These are phyloP conservation scores for Syzygium aqueum DNA, from an alignment of 345 rosid genomes.

Conservation along the genomic window DNA sequence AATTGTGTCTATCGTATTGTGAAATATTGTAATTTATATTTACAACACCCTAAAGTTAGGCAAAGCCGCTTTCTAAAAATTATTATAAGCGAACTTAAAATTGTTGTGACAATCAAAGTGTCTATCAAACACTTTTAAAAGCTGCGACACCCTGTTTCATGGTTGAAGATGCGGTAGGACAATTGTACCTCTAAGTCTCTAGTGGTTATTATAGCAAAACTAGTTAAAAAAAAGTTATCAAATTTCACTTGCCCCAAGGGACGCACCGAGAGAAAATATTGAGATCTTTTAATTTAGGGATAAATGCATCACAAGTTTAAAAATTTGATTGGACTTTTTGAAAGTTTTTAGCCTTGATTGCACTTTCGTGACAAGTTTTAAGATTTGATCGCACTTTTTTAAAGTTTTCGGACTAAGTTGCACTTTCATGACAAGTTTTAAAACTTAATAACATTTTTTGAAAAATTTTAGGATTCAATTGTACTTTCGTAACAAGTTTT, in stretches of 20 bases:
- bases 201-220: not conserved
- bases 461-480: no score
- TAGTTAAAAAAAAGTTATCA: not conserved
- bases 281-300: not conserved
- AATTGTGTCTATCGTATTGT: not conserved
- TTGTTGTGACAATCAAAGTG: not conserved
- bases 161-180: not conserved
- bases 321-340: no score
- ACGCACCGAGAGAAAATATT: not conserved
- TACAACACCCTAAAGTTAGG: not conserved
- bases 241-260: not conserved
- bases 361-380: no score
- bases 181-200: not conserved
- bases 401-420: no score
- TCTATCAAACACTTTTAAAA: not conserved
- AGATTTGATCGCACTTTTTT: no score
- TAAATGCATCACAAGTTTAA: not conserved
- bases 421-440: no score
- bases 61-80: not conserved
- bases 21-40: not conserved
- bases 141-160: not conserved
- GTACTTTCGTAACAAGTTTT: no score
- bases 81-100: rapidly evolving
- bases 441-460: no score
- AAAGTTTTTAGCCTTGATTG: no score